A percentile compares a stretch with the other conserved stretches of the same genome.
Conservation (phyloP, 1,284 basidiomycete species). For the Trichosporon ovoides region DNA sequence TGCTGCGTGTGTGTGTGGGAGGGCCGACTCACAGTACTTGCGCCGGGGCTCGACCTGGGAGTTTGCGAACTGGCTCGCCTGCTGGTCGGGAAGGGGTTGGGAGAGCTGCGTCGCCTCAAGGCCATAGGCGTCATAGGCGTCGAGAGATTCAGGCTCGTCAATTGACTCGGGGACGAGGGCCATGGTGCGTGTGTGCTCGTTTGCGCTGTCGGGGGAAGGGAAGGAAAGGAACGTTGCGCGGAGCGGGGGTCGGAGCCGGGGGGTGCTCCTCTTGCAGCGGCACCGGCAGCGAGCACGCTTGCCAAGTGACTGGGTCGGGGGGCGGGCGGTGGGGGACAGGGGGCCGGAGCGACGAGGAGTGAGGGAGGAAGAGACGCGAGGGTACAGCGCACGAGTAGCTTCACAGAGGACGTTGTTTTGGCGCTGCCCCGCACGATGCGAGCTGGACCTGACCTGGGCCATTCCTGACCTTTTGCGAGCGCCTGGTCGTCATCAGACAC, state of each 20-base stretch:
- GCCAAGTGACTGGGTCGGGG: neutral
- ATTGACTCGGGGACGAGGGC: slow-evolving; percentile 27
- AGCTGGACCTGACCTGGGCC: neutral
- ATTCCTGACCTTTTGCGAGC: neutral
- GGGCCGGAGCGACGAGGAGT: neutral
- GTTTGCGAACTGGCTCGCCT: slow-evolving; percentile 20
- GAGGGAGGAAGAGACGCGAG: no score
- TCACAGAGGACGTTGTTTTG: neutral
- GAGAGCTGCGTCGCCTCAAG: slow-evolving; percentile 45
- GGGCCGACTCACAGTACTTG: slow-evolving; percentile 43
- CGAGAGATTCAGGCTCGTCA: slow-evolving; percentile 22
- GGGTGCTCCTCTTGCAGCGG: neutral
- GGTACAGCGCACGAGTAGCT: no score
- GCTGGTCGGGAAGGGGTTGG: slow-evolving; percentile 32
- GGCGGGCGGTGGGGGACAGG: neutral
- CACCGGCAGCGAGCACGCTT: no score
- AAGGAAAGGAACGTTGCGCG: neutral
- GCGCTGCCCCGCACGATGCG: neutral
- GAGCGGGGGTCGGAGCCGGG: neutral
- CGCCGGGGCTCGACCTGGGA: slow-evolving; percentile 43
- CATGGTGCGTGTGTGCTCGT: slow-evolving; percentile 12
- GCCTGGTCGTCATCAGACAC: neutral
- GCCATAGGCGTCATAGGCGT: slow-evolving; percentile 24
- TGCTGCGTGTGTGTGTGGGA: neutral
- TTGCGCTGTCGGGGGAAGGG: neutral